Percentiles rank a stretch among this genome's conserved stretches.
These are phyloP conservation scores for Mucor plumbeus DNA, from an alignment of 371 early-diverging fungal genomes.

Conservation along the genomic window DNA sequence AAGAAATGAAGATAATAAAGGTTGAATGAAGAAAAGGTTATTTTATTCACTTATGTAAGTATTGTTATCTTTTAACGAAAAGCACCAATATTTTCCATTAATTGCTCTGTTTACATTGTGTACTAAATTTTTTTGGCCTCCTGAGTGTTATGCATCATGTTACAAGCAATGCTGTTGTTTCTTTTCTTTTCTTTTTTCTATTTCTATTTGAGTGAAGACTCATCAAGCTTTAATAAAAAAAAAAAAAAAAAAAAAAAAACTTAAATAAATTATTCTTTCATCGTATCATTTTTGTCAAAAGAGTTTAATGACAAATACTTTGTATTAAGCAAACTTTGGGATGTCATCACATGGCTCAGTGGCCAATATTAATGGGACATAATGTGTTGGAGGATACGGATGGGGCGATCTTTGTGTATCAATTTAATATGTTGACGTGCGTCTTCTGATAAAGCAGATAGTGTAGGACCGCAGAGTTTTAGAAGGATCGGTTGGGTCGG, in stretches of 20 bases:
- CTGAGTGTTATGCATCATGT: constrained; percentile 20
- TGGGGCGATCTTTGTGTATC: constrained; percentile 12
- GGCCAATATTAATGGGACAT: constrained; percentile 6
- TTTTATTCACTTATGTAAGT: constrained; percentile 21
- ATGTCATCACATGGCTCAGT: too few species aligned
- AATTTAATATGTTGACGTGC: constrained; percentile 22
- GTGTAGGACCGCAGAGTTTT: constrained; percentile 6
- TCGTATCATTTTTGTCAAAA: too few species aligned
- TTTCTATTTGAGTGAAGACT: too few species aligned
- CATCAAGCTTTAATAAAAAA: too few species aligned
- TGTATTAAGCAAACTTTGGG: too few species aligned
- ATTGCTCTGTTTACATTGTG: constrained; percentile 19
- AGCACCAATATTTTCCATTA: constrained; percentile 20
- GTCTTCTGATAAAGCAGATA: constrained; percentile 8
- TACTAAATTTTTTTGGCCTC: constrained; percentile 19
- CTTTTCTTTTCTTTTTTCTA: constrained; percentile 5
- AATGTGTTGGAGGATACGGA: constrained; percentile 18
- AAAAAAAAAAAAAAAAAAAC: too few species aligned
- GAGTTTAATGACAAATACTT: too few species aligned
- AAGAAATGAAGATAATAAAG: constrained; percentile 22
- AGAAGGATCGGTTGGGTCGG: constrained; percentile 8
- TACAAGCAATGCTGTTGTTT: constrained; percentile 11
- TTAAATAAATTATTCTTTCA: too few species aligned
- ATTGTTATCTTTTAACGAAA: constrained; percentile 20
- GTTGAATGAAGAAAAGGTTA: constrained; percentile 19